Base-by-base conservation (phyloP, 345 rosid genomes). In the Luvunga scandens region DNA sequence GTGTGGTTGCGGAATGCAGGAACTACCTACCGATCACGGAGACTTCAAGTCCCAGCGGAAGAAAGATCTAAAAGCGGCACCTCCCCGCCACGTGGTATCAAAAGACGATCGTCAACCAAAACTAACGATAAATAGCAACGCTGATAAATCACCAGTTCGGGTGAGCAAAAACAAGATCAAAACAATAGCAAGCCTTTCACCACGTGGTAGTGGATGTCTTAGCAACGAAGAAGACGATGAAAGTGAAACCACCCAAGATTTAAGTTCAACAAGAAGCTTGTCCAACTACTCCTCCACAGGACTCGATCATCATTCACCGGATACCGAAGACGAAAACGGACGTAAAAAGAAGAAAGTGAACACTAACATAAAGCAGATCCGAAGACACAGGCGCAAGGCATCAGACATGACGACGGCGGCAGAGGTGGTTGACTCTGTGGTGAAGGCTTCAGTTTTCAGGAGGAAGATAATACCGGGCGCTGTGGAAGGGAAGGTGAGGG, bases 221-320 rank as follows among this genome's bases (percentile, higher is more conserved):
- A 78, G 83, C 55, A 45, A 67, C 55, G 77, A 72, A 27, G 61
- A 39, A 2, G 74, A 53, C 2, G 69, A 53, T 6, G 81, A 56
- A 10, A 76, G 76, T 4, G 56, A n/a, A 50, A 80, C 79, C 56
- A 69, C 79, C 33, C 42, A 83, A 34, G 57, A 80, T 4, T 78
- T 75, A 48, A 38, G 78, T 48, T 83, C 86, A 3, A 73, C 89
- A 1, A 73, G 74, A 62, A 82, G 87, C 75, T 82, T 85, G 76
- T 81, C 82, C 0, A 64, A 59, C 16, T 86, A 82, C n/a, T 56
- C 63, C 28, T 80, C 80, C 1, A 57, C 5, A 39, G 83, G 80
- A 30, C 69, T 78, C 73, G 69, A 66, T 45, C 61, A 30, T 61
- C 72, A 25, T 61, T 75, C 81, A 0, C 9, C 16, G 31, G 75